Evolutionary conservation across 78 protist species (phyloP).

Genomic region (Dictyostelium purpureum): DNA sequence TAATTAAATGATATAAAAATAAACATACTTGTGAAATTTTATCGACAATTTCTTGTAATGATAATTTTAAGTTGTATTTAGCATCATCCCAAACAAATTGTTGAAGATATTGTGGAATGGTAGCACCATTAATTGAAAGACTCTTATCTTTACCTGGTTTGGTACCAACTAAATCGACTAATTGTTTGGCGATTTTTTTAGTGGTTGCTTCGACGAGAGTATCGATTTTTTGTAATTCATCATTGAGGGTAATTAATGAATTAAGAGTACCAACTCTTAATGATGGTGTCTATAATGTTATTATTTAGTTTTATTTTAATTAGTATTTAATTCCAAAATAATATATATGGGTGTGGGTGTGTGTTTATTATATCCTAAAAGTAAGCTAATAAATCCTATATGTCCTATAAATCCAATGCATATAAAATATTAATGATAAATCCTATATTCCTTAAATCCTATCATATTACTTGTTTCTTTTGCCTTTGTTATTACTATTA

Average conservation of each 20-base stretch:
- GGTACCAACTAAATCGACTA: slow-evolving; percentile 57
- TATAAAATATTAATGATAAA: too few species aligned
- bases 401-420: too few species aligned
- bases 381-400: too few species aligned
- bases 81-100: slow-evolving; percentile 80
- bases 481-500: too few species aligned
- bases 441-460: too few species aligned
- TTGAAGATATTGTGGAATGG: slow-evolving; percentile 53
- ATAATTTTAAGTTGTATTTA: slow-evolving; percentile 57
- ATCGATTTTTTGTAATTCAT: slow-evolving; percentile 76
- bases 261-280: slow-evolving; percentile 81
- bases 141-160: slow-evolving; percentile 72
- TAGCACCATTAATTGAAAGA: slow-evolving; percentile 56
- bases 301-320: too few species aligned
- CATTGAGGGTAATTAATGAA: slow-evolving; percentile 73
- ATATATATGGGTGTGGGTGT: too few species aligned
- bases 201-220: slow-evolving; percentile 48
- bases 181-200: slow-evolving; percentile 67
- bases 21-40: slow-evolving; percentile 30
- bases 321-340: too few species aligned
- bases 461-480: too few species aligned
- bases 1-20: neutral
- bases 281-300: slow-evolving; percentile 42
- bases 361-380: too few species aligned
- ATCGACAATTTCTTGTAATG: slow-evolving; percentile 69